Evolutionary conservation across 2,329 filamentous ascomycete genomes (phyloP), one percentile per base, ranked within the genome.

Genomic region (Orbilia blumenaviensis): DNA sequence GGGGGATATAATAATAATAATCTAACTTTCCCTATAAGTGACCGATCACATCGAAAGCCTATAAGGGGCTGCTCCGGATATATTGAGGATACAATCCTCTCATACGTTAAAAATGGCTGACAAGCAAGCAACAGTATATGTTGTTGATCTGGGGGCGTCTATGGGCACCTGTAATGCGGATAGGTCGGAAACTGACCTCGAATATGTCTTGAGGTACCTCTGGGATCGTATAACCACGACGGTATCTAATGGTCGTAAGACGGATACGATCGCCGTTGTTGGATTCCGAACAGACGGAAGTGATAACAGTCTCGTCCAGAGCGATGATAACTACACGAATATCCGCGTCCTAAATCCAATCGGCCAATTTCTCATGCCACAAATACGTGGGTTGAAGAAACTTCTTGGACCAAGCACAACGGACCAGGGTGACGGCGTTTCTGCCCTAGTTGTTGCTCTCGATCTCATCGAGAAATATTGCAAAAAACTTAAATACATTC

Each of bases 111-210:
- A 34, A 34, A 98, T 98, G 94, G 91, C 93, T 9, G 90, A 92
- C 78, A 99, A 99, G 83, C 93, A 98, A 85, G 93, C 93, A 7
- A 95, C 91, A 0, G 88, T 98, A 46, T 99, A 95, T 83, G 91
- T 99, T 79, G 84, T 99, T 76, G 95, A 99, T 84, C 86, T 97
- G 23, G 94, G 93, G 71, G 86, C 85, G 81, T 92, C 94, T n/a
- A 97, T 96, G 92, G 90, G 87, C 71, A 86, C 91, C 81, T 87
- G 86, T 80, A 88, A 89, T 79, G 86, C 88, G 84, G 92, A 91
- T 25, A 89, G 95, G 79, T 82, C 85, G 18, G 88, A 94, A 82
- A 91, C 91, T 2, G 91, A 98, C 82, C 87, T 99, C 16, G 92
- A 97, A 76, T 99, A 91, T 89, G 88, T 89, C 54, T 90, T 98